These are phyloP conservation scores for Mimosa pudica DNA, from an alignment of 306 rosid genomes.

Conservation along the genomic window DNA sequence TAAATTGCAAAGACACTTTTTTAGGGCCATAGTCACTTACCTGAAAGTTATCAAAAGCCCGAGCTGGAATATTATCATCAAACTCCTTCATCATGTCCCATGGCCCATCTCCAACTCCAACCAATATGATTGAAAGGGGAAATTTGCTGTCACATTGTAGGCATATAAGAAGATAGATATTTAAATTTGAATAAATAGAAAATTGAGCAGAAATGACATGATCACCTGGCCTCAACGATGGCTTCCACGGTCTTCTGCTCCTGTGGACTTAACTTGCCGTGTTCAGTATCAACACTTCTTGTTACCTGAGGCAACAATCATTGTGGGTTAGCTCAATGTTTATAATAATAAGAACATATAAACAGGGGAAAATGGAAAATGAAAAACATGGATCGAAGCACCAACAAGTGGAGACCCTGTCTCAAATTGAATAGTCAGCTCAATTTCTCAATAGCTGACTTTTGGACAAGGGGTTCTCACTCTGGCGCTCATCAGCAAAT, in stretches of 20 bases:
- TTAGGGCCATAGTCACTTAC: conserved; percentile 41
- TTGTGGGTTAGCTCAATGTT: conserved; percentile 3
- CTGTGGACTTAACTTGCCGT: conserved; percentile 79
- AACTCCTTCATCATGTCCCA: conserved; percentile 98
- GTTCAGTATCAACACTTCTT: conserved; percentile 83
- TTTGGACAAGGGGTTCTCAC: background rate
- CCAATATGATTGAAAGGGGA: conserved; percentile 89
- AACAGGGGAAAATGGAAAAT: conserved; percentile 8
- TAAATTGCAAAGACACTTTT: conserved; percentile 1
- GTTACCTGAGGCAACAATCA: conserved; percentile 69
- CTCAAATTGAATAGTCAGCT: background rate
- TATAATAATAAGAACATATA: background rate
- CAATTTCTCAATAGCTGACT: background rate
- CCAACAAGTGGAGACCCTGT: background rate
- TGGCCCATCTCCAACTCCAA: conserved; percentile 99
- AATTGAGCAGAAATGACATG: conserved; percentile 8
- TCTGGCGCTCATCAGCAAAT: background rate
- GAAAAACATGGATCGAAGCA: conserved; percentile 15
- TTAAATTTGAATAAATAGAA: conserved; percentile 23
- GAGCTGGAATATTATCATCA: conserved; percentile 91
- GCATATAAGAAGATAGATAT: conserved; percentile 29
- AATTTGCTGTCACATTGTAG: conserved; percentile 62
- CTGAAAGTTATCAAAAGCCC: conserved; percentile 92
- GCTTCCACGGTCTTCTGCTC: conserved; percentile 90
- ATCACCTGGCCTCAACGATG: conserved; percentile 93